Evolutionary conservation across 768 basidiomycete genomes (phyloP), one percentile per base, ranked within the genome.

Genomic region (Lactarius tabidus): DNA sequence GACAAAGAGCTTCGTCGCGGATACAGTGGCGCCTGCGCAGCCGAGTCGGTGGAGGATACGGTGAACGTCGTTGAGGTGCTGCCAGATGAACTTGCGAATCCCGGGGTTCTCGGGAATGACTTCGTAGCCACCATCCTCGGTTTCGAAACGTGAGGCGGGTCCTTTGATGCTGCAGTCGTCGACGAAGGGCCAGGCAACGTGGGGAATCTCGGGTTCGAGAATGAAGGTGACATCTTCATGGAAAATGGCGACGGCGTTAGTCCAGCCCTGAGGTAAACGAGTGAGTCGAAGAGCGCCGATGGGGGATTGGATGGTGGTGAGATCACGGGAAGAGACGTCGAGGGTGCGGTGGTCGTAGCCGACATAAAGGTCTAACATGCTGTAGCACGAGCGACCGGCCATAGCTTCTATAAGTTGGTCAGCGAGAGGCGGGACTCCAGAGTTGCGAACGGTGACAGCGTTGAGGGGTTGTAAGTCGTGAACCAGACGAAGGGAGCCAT

Each of bases 381-480:
- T 23, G 10, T 60, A 60, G 59, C 59, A 60, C 2, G 45, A 20
- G 1, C 35, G 14, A 0, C 64, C 77, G 79, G 29, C 77, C 77
- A 60, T 60, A 4, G 12, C 6, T 57, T 74, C 73, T 0, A 66
- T 66, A 26, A 73, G 59, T 29, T 72, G 63, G 67, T 39, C 39
- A 6, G 39, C 39, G 0, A 39, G 39, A 6, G 39, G 39, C 14
- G 39, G 39, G 5, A 72, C 62, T 1, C 61, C 67, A 1, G 73
- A 58, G 31, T 73, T 55, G 15, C 62, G 54, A 17, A 72, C 68
- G 0, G 70, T 70, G 48, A 71, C 48, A 5, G 64, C 64, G 39
- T 74, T 74, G 31, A 74, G 68, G 2, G 70, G 71, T 60, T 74
- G 68, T 0, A 75, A 63, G 35, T 61, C 52, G 56, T 72, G 71